Base-by-base conservation (phyloP, 2,329 filamentous ascomycete genomes). In the Monosporascus sp. region DNA sequence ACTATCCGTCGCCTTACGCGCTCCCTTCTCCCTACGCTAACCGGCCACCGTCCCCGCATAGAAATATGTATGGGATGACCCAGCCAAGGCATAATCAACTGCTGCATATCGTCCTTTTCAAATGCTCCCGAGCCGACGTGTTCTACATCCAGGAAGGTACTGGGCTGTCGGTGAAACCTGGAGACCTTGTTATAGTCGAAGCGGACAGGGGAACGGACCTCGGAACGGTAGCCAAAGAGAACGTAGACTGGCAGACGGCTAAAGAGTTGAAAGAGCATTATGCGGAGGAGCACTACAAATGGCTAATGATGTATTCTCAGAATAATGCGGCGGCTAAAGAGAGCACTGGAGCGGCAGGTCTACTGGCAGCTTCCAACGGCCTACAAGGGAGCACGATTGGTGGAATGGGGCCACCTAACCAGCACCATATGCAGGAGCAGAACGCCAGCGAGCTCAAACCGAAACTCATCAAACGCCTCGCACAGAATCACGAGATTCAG, bases 231-330 rank as follows among this genome's bases (percentile, higher is more conserved):
- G 88, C 90, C 50, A 85, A 89, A 60, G 89, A 91, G 57, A 92
- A 95, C 62, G 85, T 97, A 39, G 89, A 90, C 57, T 91, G 91
- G 80, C 86, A 91, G 60, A 83, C 87, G 49, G 94, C 94, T 8
- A 92, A 94, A 65, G 88, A 94, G 47, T 75, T 91, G 60, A 96
- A 97, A 69, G 90, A 95, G 62, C 86, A 94, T 62, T 95, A 93
- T 60, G 89, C 89, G 2, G 90, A 97, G 68, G 91, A 97, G 68
- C 94, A 99, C 69, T 97, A 96, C 74, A 92, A 91, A 65, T 97
- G 93, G 90, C 80, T 99, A 50, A 96, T 97, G 88, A 94, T 97
- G 89, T 99, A 97, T 70, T 96, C 91, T 1, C 86, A 91, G 68
- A 89, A 84, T 66, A 89, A 83, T 7, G 81, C 80, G 37, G 80